These are phyloP conservation scores for Fusarium acutatum DNA, from an alignment of 2,329 filamentous ascomycete genomes.

Conservation along the genomic window DNA sequence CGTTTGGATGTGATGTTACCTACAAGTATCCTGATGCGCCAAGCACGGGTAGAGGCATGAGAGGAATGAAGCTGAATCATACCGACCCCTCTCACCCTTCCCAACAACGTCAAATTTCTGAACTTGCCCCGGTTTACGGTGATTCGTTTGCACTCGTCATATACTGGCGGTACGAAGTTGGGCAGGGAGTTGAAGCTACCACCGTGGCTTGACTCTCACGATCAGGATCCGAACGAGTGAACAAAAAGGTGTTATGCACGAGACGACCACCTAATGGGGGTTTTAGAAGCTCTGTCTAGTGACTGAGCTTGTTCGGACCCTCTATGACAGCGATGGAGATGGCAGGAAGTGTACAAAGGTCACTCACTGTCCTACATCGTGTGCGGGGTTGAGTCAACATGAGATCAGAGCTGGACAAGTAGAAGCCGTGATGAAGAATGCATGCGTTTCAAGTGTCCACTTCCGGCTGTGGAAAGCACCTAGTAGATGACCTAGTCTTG, in stretches of 20 bases:
- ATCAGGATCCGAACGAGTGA: neutral
- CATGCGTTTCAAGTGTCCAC: conserved; percentile 19
- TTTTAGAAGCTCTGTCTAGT: neutral
- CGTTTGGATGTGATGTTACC: neutral
- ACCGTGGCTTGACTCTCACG: neutral
- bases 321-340: neutral
- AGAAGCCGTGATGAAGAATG: conserved; percentile 17
- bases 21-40: conserved; percentile 5
- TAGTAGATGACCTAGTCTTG: conserved; percentile 2
- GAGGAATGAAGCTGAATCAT: conserved; percentile 2
- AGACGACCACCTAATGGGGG: neutral
- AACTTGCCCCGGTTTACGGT: neutral
- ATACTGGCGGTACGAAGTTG: neutral
- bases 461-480: conserved; percentile 3
- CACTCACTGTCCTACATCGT: neutral
- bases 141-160: neutral
- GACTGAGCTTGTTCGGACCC: neutral
- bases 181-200: neutral
- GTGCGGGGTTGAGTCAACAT: neutral
- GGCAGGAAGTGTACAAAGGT: neutral
- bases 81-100: neutral
- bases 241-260: neutral
- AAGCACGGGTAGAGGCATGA: conserved; percentile 14
- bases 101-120: neutral
- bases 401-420: conserved; percentile 13